These are phyloP conservation scores for Pythium sp. DNA, from an alignment of 352 stramenopile species.

Conservation along the genomic window DNA sequence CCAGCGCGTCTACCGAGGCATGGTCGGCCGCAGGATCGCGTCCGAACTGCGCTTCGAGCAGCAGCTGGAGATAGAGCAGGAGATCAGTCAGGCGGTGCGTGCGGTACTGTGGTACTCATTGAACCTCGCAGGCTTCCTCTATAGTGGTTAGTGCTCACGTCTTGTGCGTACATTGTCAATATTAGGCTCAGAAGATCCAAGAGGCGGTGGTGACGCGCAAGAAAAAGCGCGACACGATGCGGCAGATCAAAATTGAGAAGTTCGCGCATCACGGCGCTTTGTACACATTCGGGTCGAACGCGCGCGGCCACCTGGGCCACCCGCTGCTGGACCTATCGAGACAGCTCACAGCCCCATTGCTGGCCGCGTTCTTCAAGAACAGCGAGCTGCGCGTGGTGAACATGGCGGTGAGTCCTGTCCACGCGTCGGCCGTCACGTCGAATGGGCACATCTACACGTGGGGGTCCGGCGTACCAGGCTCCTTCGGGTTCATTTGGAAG, in stretches of 20 bases:
- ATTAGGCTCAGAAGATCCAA: constrained; percentile 51
- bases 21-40: constrained; percentile 44
- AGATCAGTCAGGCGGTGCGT: constrained; percentile 43
- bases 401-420: constrained; percentile 45
- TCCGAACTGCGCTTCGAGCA: constrained; percentile 49
- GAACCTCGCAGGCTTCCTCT: neutral
- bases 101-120: neutral
- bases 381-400: constrained; percentile 57
- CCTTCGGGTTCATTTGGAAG: constrained; percentile 56
- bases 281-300: constrained; percentile 69
- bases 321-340: constrained; percentile 37
- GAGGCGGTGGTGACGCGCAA: constrained; percentile 63
- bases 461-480: constrained; percentile 56
- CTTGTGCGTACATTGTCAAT: neutral
- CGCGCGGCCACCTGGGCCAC: constrained; percentile 51
- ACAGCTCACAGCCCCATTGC: constrained; percentile 36
- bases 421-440: constrained; percentile 60
- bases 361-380: constrained; percentile 67
- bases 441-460: constrained; percentile 71
- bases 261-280: constrained; percentile 68
- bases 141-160: neutral
- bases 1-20: constrained; percentile 54
- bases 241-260: constrained; percentile 66
- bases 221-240: constrained; percentile 59
- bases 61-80: constrained; percentile 53